Evolutionary conservation across 306 rosid genomes (phyloP).

Genomic region (Prunus mongolica): DNA sequence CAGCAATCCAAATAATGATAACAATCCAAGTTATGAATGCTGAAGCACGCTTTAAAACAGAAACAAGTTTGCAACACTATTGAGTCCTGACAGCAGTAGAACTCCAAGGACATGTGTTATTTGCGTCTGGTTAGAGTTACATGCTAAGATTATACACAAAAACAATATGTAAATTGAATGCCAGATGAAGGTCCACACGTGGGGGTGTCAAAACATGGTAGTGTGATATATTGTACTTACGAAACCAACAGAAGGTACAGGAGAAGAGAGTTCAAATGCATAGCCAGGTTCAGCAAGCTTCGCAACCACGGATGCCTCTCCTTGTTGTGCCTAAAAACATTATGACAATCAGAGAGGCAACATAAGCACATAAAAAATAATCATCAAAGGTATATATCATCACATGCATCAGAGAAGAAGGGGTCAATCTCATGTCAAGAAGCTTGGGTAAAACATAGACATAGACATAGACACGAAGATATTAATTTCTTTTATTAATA

Average conservation of each 20-base stretch:
- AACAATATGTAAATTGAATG: not conserved
- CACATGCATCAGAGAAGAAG: not conserved
- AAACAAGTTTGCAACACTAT: not conserved
- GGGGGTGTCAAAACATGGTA: not conserved
- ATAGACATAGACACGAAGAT: not conserved
- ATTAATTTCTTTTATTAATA: no score
- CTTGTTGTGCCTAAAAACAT: slow-evolving; percentile 58
- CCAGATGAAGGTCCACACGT: not conserved
- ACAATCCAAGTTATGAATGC: not conserved
- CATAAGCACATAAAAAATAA: not conserved
- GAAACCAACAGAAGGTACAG: slow-evolving; percentile 62
- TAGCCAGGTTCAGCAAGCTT: slow-evolving; percentile 64
- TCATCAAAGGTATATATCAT: not conserved
- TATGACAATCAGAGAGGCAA: not conserved
- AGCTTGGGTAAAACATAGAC: not conserved
- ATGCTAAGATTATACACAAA: not conserved
- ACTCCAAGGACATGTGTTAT: not conserved
- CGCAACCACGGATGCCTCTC: slow-evolving; percentile 61
- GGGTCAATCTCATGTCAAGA: not conserved
- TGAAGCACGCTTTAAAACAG: not conserved
- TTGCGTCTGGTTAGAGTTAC: not conserved
- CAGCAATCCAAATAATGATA: not conserved
- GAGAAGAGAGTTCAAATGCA: slow-evolving; percentile 62
- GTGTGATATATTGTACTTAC: slow-evolving; percentile 27
- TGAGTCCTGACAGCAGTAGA: not conserved